phyloP scores from a whole-genome alignment of 1,139 yeast genomes.

The Geotrichum macrosporum region DNA sequence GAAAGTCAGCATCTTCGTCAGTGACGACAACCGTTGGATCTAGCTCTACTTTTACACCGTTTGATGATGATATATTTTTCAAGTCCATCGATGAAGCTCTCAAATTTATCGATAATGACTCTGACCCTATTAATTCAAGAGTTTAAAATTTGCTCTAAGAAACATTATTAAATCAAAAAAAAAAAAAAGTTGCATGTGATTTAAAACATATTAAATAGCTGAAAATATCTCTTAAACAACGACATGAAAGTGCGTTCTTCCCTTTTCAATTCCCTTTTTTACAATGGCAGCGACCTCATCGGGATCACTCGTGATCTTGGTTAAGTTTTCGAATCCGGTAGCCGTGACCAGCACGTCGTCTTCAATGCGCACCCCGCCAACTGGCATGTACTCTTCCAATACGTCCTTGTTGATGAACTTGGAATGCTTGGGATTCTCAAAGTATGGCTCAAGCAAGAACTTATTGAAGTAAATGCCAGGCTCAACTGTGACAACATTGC shows the following conservation, averaged over 20 bases:
- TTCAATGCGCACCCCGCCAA: conserved; percentile 96
- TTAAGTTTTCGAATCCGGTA: conserved; percentile 73
- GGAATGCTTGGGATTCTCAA: conserved; percentile 53
- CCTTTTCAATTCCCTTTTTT: conserved; percentile 61
- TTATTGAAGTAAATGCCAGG: conserved; percentile 94
- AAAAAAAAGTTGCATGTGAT: not conserved
- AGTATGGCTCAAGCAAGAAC: conserved; percentile 62
- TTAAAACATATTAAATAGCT: not conserved
- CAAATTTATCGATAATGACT: conserved; percentile 25
- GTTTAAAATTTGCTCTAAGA: not conserved
- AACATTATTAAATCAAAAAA: not conserved
- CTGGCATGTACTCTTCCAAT: conserved; percentile 71
- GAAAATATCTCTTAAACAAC: conserved; percentile 37
- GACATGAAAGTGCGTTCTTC: conserved; percentile 60
- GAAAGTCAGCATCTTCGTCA: too few relatives aligned
- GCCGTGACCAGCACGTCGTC: conserved; percentile 81
- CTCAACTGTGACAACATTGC: conserved; percentile 91
- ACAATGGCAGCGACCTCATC: conserved; percentile 74
- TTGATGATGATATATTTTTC: conserved; percentile 29
- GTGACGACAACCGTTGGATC: too few relatives aligned
- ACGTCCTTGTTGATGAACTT: conserved; percentile 63
- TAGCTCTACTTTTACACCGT: not conserved
- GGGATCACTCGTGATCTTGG: conserved; percentile 80
- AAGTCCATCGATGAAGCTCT: conserved; percentile 40
- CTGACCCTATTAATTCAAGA: not conserved